Percentiles rank a stretch among this genome's conserved stretches.
Evolutionary conservation across 371 early-diverging fungal species (phyloP).

Genomic region (Rhizopus arrhizus): DNA sequence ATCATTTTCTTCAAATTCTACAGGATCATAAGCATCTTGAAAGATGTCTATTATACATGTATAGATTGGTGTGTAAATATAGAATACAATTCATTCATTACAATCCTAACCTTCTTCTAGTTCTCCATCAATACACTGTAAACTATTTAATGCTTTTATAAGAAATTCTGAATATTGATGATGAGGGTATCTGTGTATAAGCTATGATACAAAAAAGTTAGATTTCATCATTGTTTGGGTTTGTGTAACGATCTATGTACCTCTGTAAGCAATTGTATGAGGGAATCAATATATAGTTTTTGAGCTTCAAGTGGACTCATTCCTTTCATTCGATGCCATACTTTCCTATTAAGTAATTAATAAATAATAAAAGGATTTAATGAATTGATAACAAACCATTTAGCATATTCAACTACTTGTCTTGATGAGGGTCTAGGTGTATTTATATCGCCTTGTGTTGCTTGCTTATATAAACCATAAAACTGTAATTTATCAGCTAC

Average conservation of each 20-base stretch:
- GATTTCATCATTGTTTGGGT: neutral
- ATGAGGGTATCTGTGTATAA: constrained; percentile 30
- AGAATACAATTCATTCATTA: neutral
- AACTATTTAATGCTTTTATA: constrained; percentile 20
- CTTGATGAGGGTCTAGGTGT: constrained; percentile 41
- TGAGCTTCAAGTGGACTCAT: constrained; percentile 33
- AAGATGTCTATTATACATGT: constrained; percentile 10
- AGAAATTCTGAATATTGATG: constrained; percentile 25
- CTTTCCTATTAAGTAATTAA: constrained; percentile 22
- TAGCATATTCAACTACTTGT: constrained; percentile 31
- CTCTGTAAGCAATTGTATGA: constrained; percentile 28
- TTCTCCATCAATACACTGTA: constrained; percentile 15
- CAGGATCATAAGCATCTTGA: constrained; percentile 27
- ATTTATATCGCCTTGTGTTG: constrained; percentile 64
- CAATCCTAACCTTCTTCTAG: constrained; percentile 8
- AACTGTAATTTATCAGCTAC: constrained; percentile 70
- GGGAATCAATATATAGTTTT: constrained; percentile 29
- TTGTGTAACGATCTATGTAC: constrained; percentile 5
- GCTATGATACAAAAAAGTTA: constrained; percentile 7
- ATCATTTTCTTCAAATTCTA: constrained; percentile 24
- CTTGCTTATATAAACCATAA: constrained; percentile 79
- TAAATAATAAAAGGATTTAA: neutral
- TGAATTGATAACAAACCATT: constrained; percentile 21
- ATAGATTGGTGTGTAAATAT: neutral
- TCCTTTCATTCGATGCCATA: constrained; percentile 36